Evolutionary conservation across 139 green algal species (phyloP).

Genomic region (Dunaliella sp.): DNA sequence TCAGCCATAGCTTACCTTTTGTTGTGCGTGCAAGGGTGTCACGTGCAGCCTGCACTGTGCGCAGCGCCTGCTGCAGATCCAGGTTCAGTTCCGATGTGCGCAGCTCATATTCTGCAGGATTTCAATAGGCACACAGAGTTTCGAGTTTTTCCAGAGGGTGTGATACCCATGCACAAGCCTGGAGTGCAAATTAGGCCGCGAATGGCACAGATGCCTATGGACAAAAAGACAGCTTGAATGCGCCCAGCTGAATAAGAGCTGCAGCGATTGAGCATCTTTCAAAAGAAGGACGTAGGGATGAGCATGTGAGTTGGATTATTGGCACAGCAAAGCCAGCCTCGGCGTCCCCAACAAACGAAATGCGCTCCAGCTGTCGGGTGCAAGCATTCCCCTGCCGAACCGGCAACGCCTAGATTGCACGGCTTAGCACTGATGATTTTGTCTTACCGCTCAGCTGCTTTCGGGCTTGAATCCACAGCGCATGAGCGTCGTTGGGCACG

Average conservation of each 20-base stretch:
- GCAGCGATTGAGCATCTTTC: not conserved
- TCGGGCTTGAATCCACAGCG: not conserved
- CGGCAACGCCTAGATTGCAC: not conserved
- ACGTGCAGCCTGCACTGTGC: not conserved
- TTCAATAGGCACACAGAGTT: too few species aligned
- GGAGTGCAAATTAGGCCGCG: too few species aligned
- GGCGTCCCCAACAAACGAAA: not conserved
- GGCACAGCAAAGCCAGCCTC: not conserved
- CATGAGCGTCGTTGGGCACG: not conserved
- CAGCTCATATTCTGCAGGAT: constrained; percentile 10
- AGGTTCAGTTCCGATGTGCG: not conserved
- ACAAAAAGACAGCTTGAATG: too few species aligned
- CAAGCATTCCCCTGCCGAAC: not conserved
- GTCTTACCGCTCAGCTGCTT: constrained; percentile 1
- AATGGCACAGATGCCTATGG: too few species aligned
- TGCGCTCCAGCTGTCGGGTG: not conserved
- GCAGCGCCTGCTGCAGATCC: constrained; percentile 9
- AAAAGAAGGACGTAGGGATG: not conserved
- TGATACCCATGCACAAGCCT: too few species aligned
- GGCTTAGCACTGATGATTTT: not conserved
- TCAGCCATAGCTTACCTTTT: too few species aligned
- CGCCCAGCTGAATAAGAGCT: too few species aligned
- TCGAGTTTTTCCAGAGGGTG: too few species aligned
- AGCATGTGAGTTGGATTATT: not conserved
- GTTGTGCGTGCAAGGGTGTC: not conserved